These are phyloP conservation scores for Podospora bellae-mahoneyi DNA, from an alignment of 495 filamentous ascomycete species.

Conservation along the genomic window DNA sequence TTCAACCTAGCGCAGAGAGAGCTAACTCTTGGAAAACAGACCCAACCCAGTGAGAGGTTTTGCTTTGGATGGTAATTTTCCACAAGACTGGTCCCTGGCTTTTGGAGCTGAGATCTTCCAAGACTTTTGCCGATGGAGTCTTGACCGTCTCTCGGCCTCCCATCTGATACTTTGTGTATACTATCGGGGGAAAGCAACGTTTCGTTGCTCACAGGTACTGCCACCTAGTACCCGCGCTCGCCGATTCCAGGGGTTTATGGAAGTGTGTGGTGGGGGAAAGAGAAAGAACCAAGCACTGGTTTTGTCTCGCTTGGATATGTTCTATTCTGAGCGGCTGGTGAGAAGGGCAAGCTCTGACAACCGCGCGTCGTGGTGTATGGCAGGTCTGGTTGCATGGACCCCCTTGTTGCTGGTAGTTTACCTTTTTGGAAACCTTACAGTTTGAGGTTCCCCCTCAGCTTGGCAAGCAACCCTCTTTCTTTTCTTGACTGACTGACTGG, in stretches of 20 bases:
- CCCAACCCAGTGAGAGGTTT: neutral
- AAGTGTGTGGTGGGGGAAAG: no score
- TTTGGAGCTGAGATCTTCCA: neutral
- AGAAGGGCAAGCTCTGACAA: neutral
- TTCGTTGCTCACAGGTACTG: neutral
- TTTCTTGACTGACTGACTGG: neutral
- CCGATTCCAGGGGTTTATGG: neutral
- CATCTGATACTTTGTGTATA: neutral
- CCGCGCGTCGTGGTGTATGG: neutral
- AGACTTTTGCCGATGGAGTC: neutral
- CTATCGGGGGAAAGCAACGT: neutral
- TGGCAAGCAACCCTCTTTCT: neutral
- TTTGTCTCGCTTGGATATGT: neutral
- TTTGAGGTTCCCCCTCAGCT: neutral
- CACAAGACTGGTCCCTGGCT: neutral
- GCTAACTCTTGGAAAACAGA: neutral
- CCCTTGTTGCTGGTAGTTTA: neutral
- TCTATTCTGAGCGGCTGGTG: neutral
- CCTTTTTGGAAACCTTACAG: neutral
- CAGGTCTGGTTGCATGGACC: neutral
- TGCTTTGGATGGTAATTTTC: neutral
- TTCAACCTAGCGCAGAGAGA: slow-evolving; percentile 10
- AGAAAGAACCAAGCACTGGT: no score
- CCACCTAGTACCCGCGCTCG: neutral
- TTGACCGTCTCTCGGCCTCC: neutral